Percentiles rank a stretch among this genome's conserved stretches.
Evolutionary conservation across 2,329 filamentous ascomycete genomes (phyloP).

Genomic region (Kalmusia sp.): DNA sequence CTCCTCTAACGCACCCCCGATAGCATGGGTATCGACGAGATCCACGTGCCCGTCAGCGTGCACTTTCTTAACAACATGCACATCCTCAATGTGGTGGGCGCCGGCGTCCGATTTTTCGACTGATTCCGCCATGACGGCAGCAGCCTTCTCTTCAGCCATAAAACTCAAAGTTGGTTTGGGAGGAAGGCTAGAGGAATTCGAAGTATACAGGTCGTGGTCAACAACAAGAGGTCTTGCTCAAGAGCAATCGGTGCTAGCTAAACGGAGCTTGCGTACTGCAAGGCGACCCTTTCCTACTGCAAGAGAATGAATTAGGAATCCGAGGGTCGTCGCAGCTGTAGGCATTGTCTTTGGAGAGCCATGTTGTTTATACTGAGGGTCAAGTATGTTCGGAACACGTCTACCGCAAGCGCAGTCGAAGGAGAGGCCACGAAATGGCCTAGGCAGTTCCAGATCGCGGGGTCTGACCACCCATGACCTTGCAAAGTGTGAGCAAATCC

Average conservation of each 20-base stretch:
- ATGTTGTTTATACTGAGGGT: constrained; percentile 1
- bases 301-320: neutral
- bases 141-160: constrained; percentile 22
- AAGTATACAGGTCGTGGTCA: no score
- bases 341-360: neutral
- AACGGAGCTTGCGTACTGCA: neutral
- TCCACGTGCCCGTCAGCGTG: constrained; percentile 53
- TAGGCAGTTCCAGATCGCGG: constrained; percentile 9
- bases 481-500: constrained; percentile 3
- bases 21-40: constrained; percentile 50
- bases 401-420: constrained; percentile 9
- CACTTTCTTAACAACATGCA: constrained; percentile 33
- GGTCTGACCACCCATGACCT: neutral
- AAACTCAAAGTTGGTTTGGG: neutral
- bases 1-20: constrained; percentile 51
- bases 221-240: neutral
- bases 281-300: neutral
- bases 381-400: constrained; percentile 4
- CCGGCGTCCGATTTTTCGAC: constrained; percentile 13
- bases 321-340: neutral
- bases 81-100: constrained; percentile 17
- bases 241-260: neutral
- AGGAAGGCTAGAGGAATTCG: neutral
- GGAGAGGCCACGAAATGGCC: neutral
- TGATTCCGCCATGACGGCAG: constrained; percentile 17